Evolutionary conservation across 2,329 filamentous ascomycete genomes (phyloP).

Genomic region (Elsinoe perseae): DNA sequence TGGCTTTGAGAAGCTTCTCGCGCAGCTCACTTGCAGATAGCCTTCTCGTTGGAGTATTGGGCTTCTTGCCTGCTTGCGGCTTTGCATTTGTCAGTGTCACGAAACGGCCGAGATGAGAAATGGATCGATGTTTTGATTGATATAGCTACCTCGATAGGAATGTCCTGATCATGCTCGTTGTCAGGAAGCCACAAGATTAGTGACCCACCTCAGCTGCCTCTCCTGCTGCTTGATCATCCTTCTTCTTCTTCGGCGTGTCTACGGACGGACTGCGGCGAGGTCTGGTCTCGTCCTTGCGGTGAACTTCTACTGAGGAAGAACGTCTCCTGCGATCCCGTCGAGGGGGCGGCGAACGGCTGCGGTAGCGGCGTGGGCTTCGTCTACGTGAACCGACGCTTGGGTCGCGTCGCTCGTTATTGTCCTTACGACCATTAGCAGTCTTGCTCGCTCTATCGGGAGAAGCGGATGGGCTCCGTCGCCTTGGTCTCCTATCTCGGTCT

Average conservation of each 20-base stretch:
- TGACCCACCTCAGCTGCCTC: not conserved
- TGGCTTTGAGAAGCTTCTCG: conserved; percentile 16
- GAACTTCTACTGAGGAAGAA: conserved; percentile 64
- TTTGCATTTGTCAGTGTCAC: not conserved
- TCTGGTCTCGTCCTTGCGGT: not conserved
- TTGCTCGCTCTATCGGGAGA: conserved; percentile 19
- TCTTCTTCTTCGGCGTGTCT: not conserved
- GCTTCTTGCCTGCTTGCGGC: not conserved
- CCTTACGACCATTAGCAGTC: conserved; percentile 16
- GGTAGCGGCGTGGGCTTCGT: conserved; percentile 16
- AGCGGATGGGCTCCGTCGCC: conserved; percentile 20
- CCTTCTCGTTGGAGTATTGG: not conserved
- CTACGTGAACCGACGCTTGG: conserved; percentile 16
- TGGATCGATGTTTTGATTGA: not conserved
- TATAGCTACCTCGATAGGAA: not conserved
- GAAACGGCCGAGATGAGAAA: not conserved
- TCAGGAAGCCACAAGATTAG: not conserved
- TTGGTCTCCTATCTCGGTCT: conserved; percentile 10
- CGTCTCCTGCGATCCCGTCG: conserved; percentile 29
- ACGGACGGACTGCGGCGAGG: not conserved
- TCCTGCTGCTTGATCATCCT: not conserved
- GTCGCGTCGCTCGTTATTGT: conserved; percentile 16
- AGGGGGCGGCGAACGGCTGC: conserved; percentile 25
- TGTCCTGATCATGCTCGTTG: not conserved
- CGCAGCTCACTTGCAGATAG: conserved; percentile 14